A percentile compares a stretch with the other conserved stretches of the same genome.
These are phyloP conservation scores for Boletellus sp. DNA, from an alignment of 1,284 basidiomycete genomes.

Conservation along the genomic window DNA sequence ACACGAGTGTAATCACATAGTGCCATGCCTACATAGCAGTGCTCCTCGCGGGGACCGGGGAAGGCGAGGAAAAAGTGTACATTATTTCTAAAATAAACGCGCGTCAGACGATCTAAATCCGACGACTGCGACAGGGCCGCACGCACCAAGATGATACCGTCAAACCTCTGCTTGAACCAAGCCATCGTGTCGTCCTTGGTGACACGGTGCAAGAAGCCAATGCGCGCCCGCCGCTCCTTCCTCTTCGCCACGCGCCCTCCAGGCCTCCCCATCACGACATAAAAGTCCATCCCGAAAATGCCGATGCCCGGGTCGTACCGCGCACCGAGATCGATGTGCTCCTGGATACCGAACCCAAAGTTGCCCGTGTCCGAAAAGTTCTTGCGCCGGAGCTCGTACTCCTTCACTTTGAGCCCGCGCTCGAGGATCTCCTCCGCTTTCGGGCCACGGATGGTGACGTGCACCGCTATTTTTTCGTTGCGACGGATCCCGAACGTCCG, in stretches of 20 bases:
- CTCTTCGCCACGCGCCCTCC: conserved; percentile 90
- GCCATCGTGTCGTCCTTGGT: conserved; percentile 92
- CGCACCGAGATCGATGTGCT: conserved; percentile 98
- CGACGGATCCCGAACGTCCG: conserved; percentile 98
- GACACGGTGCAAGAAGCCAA: conserved; percentile 87
- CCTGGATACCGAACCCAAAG: conserved; percentile 98
- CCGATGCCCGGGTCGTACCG: conserved; percentile 96
- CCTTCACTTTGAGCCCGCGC: conserved; percentile 99
- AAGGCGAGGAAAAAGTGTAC: conserved; percentile 3
- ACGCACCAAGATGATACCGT: conserved; percentile 89
- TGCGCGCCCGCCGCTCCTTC: conserved; percentile 84
- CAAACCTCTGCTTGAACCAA: conserved; percentile 99
- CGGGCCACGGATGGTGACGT: conserved; percentile 98
- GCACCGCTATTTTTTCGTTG: conserved; percentile 99
- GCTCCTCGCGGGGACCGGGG: conserved; percentile 1
- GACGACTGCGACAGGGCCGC: neutral
- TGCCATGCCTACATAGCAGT: conserved; percentile 21
- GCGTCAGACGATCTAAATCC: neutral
- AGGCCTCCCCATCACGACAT: conserved; percentile 95
- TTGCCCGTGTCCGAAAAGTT: conserved; percentile 99
- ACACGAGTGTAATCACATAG: conserved; percentile 25
- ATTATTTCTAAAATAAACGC: conserved; percentile 24
- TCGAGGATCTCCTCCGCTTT: conserved; percentile 99
- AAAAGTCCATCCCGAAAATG: conserved; percentile 99
- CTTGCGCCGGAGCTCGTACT: conserved; percentile 91